A percentile compares a stretch with the other conserved stretches of the same genome.
Evolutionary conservation across 1,284 basidiomycete genomes (phyloP).

Genomic region (Cryptococcus sp.): DNA sequence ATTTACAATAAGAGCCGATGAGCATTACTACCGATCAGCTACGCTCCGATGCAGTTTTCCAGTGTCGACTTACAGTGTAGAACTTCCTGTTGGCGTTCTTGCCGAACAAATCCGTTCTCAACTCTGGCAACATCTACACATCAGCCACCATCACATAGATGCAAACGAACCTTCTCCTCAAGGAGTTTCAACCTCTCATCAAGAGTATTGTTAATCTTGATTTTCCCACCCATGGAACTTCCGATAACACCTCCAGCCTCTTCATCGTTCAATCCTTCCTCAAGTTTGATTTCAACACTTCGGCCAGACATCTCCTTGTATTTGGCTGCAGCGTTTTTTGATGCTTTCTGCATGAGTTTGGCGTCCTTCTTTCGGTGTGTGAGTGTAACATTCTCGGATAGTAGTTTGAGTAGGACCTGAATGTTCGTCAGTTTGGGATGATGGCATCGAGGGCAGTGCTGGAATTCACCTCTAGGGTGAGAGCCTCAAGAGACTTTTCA

Average conservation of each 20-base stretch:
- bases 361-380: constrained; percentile 42
- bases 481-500: constrained; percentile 68
- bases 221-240: constrained; percentile 64
- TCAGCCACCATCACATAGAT: background rate
- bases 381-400: constrained; percentile 61
- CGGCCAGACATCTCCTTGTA: constrained; percentile 60
- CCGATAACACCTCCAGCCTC: constrained; percentile 80
- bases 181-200: constrained; percentile 80
- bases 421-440: background rate
- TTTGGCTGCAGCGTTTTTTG: constrained; percentile 28
- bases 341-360: constrained; percentile 34
- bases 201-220: constrained; percentile 85
- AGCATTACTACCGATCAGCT: background rate
- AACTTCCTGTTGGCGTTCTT: constrained; percentile 81
- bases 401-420: constrained; percentile 57
- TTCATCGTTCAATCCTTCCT: constrained; percentile 66
- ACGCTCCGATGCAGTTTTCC: no score
- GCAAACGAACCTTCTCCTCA: constrained; percentile 69
- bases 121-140: constrained; percentile 81
- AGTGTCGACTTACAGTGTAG: constrained; percentile 55
- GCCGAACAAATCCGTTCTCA: constrained; percentile 78
- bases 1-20: no score
- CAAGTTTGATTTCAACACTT: constrained; percentile 60
- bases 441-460: constrained; percentile 25
- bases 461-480: constrained; percentile 67